These are phyloP conservation scores for Pythium biforme DNA, from an alignment of 352 stramenopile genomes.

Conservation along the genomic window DNA sequence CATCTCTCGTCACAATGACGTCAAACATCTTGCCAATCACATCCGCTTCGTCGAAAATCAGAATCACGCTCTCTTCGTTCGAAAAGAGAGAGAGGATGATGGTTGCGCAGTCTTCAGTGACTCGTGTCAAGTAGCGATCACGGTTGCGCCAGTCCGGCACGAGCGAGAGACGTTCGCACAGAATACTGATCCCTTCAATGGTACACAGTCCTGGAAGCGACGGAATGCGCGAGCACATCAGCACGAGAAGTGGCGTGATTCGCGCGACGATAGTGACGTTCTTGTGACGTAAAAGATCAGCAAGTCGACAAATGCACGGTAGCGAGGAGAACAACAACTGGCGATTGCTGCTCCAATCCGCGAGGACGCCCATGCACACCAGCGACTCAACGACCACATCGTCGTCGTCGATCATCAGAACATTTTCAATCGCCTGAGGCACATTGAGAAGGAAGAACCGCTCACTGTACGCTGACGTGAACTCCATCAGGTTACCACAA, in stretches of 20 bases:
- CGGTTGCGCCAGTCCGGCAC: conserved; percentile 24
- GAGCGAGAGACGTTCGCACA: conserved; percentile 31
- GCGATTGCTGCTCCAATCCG: conserved; percentile 21
- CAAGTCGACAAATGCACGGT: conserved; percentile 27
- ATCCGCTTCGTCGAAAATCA: conserved; percentile 48
- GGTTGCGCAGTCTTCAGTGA: conserved; percentile 45
- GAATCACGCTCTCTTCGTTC: conserved; percentile 38
- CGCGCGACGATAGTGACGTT: conserved; percentile 33
- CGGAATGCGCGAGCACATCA: conserved; percentile 48
- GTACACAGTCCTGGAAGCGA: conserved; percentile 47
- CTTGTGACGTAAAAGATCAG: conserved; percentile 17
- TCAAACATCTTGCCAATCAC: conserved; percentile 49
- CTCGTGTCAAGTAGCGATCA: conserved; percentile 12
- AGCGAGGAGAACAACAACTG: conserved; percentile 33
- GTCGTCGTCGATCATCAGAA: conserved; percentile 46
- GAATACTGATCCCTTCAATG: conserved; percentile 38
- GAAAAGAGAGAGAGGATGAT: conserved; percentile 53
- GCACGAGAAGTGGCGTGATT: conserved; percentile 44
- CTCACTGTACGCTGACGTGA: conserved; percentile 36
- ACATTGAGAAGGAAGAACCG: conserved; percentile 38
- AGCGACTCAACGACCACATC: conserved; percentile 39
- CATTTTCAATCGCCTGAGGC: conserved; percentile 41
- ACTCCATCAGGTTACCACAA: conserved; percentile 44
- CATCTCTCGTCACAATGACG: conserved; percentile 34
- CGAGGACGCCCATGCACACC: conserved; percentile 32